These are phyloP conservation scores for Musa troglodytarum DNA, from an alignment of 176 grass and related monocot species.

Conservation along the genomic window DNA sequence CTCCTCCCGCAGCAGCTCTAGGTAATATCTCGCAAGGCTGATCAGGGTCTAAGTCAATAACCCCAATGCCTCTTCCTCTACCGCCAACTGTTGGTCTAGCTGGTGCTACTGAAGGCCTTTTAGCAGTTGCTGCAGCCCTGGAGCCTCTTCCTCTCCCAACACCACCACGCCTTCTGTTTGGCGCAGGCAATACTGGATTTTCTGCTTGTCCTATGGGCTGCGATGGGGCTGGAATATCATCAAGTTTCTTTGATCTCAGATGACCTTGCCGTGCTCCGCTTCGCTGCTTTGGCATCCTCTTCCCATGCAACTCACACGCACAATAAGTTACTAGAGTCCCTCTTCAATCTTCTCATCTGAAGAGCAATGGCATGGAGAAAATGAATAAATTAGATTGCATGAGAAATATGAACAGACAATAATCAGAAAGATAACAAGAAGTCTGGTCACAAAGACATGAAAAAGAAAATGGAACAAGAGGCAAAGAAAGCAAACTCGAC, in stretches of 20 bases:
- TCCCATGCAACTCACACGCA: slow-evolving; percentile 61
- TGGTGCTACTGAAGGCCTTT: slow-evolving; percentile 25
- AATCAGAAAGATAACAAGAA: slow-evolving; percentile 7
- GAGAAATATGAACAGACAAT: slow-evolving; percentile 20
- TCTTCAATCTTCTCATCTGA: slow-evolving; percentile 46
- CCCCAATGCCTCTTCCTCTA: slow-evolving; percentile 33
- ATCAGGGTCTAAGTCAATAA: slow-evolving; percentile 35
- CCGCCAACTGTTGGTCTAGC: slow-evolving; percentile 39
- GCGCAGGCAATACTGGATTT: slow-evolving; percentile 31
- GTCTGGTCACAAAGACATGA: neutral
- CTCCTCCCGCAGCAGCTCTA: slow-evolving; percentile 21
- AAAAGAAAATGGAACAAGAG: neutral
- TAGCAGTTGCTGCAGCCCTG: slow-evolving; percentile 35
- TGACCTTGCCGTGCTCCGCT: slow-evolving; percentile 72
- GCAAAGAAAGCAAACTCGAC: neutral
- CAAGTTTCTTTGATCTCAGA: slow-evolving; percentile 50
- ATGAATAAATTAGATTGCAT: slow-evolving; percentile 11
- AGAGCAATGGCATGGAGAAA: neutral
- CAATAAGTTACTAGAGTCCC: slow-evolving; percentile 26
- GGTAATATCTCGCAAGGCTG: slow-evolving; percentile 39
- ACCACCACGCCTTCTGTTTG: slow-evolving; percentile 45
- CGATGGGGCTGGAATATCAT: slow-evolving; percentile 21
- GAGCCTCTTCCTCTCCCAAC: slow-evolving; percentile 41
- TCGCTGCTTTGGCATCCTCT: slow-evolving; percentile 86
- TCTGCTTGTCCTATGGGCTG: slow-evolving; percentile 19